Conservation (phyloP, 1,139 yeast genomes). For the Candida mesenterica region DNA sequence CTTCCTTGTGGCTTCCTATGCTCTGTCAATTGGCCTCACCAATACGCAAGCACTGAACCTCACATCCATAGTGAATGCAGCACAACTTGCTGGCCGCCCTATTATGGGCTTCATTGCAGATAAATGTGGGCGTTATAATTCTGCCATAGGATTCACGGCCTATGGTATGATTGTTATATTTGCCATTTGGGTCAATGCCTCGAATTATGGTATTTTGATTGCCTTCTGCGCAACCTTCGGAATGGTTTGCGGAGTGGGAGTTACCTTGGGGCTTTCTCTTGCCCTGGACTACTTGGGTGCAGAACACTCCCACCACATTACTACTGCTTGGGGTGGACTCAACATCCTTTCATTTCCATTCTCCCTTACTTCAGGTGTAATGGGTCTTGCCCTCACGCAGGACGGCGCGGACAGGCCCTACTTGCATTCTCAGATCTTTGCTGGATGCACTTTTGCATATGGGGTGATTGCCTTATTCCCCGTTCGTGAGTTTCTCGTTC, state of each 20-base stretch:
- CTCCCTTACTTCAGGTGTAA: slow-evolving; percentile 3
- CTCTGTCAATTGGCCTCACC: slow-evolving; percentile 56
- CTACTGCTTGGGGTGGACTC: slow-evolving; percentile 60
- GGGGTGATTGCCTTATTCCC: slow-evolving; percentile 1
- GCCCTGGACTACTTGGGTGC: slow-evolving; percentile 49
- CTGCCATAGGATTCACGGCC: slow-evolving; percentile 26
- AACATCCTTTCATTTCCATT: slow-evolving; percentile 31
- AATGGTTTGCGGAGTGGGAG: slow-evolving; percentile 56
- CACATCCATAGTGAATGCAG: slow-evolving; percentile 62
- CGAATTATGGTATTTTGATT: slow-evolving; percentile 46
- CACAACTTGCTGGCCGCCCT: slow-evolving; percentile 69
- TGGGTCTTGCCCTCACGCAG: slow-evolving; percentile 3
- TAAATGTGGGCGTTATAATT: slow-evolving; percentile 55
- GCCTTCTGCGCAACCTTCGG: slow-evolving; percentile 56
- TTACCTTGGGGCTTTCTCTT: slow-evolving; percentile 59
- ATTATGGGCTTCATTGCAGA: slow-evolving; percentile 59
- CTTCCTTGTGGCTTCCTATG: slow-evolving; percentile 61
- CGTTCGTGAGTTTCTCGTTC: not conserved
- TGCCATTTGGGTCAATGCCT: slow-evolving; percentile 57
- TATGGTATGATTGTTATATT: slow-evolving; percentile 18
- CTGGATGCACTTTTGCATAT: slow-evolving; percentile 2
- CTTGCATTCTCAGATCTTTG: slow-evolving; percentile 5
- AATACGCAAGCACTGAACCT: slow-evolving; percentile 55
- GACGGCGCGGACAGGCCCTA: slow-evolving; percentile 1
- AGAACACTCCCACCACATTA: slow-evolving; percentile 41